Conservation (phyloP, 257 asterid species). For the Prunella vulgaris region DNA sequence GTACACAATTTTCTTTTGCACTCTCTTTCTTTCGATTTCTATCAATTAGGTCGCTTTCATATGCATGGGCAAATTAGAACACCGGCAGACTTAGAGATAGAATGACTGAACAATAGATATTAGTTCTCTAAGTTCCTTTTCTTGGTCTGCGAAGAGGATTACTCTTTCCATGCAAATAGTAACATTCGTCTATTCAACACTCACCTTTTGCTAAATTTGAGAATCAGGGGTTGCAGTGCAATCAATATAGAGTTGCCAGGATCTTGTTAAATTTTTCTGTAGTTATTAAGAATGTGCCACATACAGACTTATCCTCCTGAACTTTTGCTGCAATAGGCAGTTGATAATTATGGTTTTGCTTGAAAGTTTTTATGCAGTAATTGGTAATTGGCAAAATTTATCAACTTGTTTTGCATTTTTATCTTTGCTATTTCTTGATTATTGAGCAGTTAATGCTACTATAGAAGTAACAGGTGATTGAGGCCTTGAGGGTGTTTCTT, state of each 20-base stretch:
- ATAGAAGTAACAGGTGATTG: background rate
- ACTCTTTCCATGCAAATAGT: background rate
- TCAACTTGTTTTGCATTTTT: background rate
- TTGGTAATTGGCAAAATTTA: background rate
- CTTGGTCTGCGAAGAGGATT: background rate
- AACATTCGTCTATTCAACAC: background rate
- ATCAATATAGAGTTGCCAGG: background rate
- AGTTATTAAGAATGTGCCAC: background rate
- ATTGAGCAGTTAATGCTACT: background rate
- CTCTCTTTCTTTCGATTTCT: background rate
- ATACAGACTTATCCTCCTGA: background rate
- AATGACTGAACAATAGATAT: background rate
- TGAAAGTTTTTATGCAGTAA: background rate
- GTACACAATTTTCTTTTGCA: slow-evolving; percentile 23
- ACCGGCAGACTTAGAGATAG: background rate
- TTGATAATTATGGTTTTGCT: background rate
- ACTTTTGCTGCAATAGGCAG: background rate
- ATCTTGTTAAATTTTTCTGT: background rate
- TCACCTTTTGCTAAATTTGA: background rate
- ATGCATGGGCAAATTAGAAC: background rate
- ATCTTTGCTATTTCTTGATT: background rate
- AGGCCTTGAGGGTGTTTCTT: background rate
- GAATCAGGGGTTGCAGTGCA: background rate
- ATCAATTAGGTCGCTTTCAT: too few relatives aligned
- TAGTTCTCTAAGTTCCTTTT: background rate